Base-by-base conservation (phyloP, 768 basidiomycete species). In the Tricholoma terreum region DNA sequence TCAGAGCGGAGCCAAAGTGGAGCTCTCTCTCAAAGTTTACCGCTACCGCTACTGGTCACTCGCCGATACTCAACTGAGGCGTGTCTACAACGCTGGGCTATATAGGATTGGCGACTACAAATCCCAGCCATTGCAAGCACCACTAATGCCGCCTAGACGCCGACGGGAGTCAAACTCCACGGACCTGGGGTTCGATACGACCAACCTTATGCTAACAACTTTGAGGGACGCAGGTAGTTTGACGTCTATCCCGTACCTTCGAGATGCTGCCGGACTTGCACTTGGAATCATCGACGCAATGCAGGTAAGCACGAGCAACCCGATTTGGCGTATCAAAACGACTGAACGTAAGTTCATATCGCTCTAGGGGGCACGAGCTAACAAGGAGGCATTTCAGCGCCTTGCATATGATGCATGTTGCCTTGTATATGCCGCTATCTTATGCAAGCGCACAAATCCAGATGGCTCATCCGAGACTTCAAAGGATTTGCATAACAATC, bases 161-260 rank as follows among this genome's bases (percentile, higher is more conserved):
- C 3, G 24, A 27, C 24, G 6, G 6, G 24, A 27, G 6, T 27
- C 6, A 6, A 27, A 27, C 6, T 2, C 24, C 3, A 6, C 24
- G 24, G 24, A 27, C 24, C 24, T 35, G 34, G 31, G 9, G 10
- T 48, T 60, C 4, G 57, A 58, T 10, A 30, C n/a, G 1, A 52
- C 51, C 9, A 35, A 52, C 1, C 4, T 55, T 5, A 38, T 52
- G 2, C 19, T 59, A 0, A 40, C 49, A 6, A 45, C 55, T 22
- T 38, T 62, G 3, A 34, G 15, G 11, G 55, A 54, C 11, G 61
- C 52, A 3, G 55, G 46, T 24, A 45, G 52, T 12, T 15, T 62
- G 3, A 33, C 61, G 15, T 27, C 54, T 7, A 19, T 56, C 21
- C 61, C 55, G 6, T 54, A 48, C 35, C 49, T 61, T 15, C 24